Evolutionary conservation across 2,329 filamentous ascomycete genomes (phyloP).

Genomic region (Harringtonia lauricola): DNA sequence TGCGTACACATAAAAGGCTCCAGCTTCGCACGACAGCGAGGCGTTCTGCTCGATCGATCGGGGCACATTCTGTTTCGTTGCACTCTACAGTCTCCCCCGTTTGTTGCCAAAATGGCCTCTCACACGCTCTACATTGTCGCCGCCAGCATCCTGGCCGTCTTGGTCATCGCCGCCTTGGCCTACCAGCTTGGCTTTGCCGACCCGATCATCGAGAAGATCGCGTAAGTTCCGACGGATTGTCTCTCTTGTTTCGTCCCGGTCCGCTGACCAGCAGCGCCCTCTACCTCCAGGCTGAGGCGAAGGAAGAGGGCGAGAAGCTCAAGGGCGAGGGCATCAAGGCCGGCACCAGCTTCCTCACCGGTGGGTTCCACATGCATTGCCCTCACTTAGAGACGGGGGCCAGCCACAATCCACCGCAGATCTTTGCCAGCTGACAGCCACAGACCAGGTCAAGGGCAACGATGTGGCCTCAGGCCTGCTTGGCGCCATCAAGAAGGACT

Average conservation of each 20-base stretch:
- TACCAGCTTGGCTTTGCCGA: background rate
- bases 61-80: too few species aligned
- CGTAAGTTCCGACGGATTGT: background rate
- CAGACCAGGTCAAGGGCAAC: too few species aligned
- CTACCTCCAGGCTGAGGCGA: constrained; percentile 24
- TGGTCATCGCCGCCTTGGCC: background rate
- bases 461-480: too few species aligned
- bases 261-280: too few species aligned
- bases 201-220: background rate
- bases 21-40: too few species aligned
- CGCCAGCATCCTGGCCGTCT: background rate
- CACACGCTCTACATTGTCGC: background rate
- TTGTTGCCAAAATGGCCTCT: background rate
- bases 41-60: too few species aligned
- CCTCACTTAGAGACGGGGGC: too few species aligned
- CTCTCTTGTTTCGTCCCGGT: background rate
- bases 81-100: background rate
- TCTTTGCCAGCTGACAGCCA: constrained; percentile 6
- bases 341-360: constrained; percentile 25
- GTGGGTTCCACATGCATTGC: constrained; percentile 14
- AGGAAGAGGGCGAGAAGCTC: constrained; percentile 27
- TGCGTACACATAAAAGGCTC: too few species aligned
- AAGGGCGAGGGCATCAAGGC: constrained; percentile 26
- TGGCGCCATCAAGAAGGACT: too few species aligned
- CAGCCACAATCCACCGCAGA: too few species aligned